These are phyloP conservation scores for Neoboletus magnificus DNA, from an alignment of 768 basidiomycete genomes.

Conservation along the genomic window DNA sequence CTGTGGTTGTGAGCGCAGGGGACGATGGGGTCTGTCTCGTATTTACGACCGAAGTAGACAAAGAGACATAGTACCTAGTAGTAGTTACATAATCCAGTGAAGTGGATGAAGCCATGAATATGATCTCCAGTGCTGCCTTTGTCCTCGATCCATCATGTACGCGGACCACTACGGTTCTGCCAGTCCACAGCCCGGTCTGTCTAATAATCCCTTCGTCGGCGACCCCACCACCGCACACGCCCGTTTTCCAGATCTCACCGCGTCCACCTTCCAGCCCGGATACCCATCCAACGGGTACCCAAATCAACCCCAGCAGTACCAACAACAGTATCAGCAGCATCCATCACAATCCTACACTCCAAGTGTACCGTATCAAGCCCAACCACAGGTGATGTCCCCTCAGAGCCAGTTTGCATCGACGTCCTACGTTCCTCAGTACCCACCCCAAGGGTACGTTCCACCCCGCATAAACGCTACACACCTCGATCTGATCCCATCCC, in stretches of 20 bases:
- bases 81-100: conserved; percentile 23
- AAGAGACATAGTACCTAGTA: neutral
- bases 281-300: conserved; percentile 26
- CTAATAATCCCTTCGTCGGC: conserved; percentile 70
- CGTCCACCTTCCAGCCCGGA: conserved; percentile 12
- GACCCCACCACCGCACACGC: conserved; percentile 45
- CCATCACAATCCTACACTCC: conserved; percentile 17
- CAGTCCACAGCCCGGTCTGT: conserved; percentile 24
- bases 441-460: conserved; percentile 19
- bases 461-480: neutral
- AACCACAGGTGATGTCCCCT: conserved; percentile 15
- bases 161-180: conserved; percentile 37
- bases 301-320: conserved; percentile 33
- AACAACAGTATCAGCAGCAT: conserved; percentile 35
- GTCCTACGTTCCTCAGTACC: conserved; percentile 25
- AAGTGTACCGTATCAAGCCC: conserved; percentile 11
- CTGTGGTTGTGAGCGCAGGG: conserved; percentile 79
- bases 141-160: conserved; percentile 34
- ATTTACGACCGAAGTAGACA: conserved; percentile 56
- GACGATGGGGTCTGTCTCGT: conserved; percentile 89
- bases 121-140: neutral
- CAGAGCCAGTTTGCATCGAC: conserved; percentile 23
- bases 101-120: neutral
- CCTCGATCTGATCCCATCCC: neutral
- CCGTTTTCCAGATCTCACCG: conserved; percentile 65